A percentile compares a stretch with the other conserved stretches of the same genome.
Conservation (phyloP, 257 asterid species). For the Nicotiana tomentosiformis region DNA sequence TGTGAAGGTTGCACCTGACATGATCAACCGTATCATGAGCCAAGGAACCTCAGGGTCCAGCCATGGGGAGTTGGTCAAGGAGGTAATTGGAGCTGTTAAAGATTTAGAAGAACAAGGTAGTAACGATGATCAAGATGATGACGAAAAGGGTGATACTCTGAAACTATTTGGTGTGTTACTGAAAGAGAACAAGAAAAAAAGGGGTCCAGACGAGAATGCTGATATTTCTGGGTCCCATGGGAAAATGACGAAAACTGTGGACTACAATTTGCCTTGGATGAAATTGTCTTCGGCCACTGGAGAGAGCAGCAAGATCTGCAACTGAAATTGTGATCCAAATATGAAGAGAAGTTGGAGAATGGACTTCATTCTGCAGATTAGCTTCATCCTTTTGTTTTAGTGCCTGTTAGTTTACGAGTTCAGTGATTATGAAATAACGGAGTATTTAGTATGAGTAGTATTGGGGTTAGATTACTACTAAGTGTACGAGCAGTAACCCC, state of each 20-base stretch:
- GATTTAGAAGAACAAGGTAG: neutral
- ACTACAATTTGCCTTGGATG: conserved; percentile 41
- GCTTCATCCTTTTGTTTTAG: neutral
- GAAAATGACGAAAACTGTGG: conserved; percentile 40
- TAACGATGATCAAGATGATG: conserved; percentile 23
- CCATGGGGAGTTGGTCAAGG: conserved; percentile 14
- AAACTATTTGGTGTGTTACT: conserved; percentile 69
- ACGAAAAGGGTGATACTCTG: conserved; percentile 39
- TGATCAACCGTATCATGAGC: conserved; percentile 46
- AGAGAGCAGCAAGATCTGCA: conserved; percentile 29
- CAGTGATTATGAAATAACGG: neutral
- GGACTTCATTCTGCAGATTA: neutral
- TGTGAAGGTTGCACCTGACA: conserved; percentile 53
- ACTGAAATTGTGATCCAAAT: neutral
- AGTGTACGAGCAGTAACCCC: neutral
- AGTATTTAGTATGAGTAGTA: neutral
- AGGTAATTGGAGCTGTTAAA: neutral
- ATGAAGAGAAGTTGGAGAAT: too few relatives aligned
- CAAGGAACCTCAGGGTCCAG: conserved; percentile 19
- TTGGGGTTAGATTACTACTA: neutral
- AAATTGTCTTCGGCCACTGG: conserved; percentile 28
- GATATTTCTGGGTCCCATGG: conserved; percentile 19
- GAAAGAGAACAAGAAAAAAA: conserved; percentile 43
- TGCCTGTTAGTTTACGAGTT: neutral
- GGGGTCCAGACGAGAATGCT: conserved; percentile 33